phyloP scores from a whole-genome alignment of 73 alveolate genomes.

The Tetrahymena elliotti region DNA sequence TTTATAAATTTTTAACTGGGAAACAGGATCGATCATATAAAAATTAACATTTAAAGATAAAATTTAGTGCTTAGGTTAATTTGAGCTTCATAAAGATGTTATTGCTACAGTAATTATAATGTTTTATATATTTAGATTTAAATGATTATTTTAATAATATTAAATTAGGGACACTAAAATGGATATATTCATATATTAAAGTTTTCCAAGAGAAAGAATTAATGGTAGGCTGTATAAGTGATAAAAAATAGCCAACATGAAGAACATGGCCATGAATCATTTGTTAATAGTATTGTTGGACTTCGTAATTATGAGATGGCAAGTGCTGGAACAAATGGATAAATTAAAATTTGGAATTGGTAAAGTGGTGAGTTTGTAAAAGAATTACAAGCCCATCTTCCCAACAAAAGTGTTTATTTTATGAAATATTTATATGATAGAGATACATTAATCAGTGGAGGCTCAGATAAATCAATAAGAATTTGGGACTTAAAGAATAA shows the following conservation, averaged over 20 bases:
- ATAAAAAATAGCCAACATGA: background rate
- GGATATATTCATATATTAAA: background rate
- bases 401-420: background rate
- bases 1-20: background rate
- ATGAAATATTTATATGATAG: background rate
- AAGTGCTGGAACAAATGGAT: background rate
- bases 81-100: background rate
- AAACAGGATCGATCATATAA: background rate
- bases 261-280: background rate
- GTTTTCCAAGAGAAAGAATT: background rate
- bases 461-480: background rate
- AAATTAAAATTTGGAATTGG: background rate
- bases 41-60: background rate
- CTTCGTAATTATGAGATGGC: background rate
- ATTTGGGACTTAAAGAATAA: background rate
- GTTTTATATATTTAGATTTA: background rate
- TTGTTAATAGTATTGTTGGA: background rate
- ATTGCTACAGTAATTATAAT: background rate
- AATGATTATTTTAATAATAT: too few relatives aligned
- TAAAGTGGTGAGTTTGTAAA: background rate
- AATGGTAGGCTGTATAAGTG: background rate
- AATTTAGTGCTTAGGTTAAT: background rate
- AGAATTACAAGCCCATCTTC: background rate
- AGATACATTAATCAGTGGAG: background rate
- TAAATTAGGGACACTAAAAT: background rate